These are phyloP conservation scores for Clitopilus passeckerianus DNA, from an alignment of 768 basidiomycete species.

Conservation along the genomic window DNA sequence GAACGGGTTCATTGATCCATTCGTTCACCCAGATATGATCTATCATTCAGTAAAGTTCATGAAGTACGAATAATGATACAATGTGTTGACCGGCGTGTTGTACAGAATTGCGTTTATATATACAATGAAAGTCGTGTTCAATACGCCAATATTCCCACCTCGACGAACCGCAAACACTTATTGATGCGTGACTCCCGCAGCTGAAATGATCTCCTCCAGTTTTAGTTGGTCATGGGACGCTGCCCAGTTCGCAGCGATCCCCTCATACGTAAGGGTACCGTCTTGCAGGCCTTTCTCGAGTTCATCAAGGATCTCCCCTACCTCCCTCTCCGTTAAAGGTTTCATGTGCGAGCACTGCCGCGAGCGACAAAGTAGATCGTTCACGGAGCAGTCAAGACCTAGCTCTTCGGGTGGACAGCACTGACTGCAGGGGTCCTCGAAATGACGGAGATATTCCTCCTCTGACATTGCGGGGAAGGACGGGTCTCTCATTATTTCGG, in stretches of 20 bases:
- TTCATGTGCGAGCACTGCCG: not conserved
- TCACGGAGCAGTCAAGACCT: not conserved
- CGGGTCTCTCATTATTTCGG: not conserved
- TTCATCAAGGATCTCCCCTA: not conserved
- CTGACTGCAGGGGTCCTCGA: not conserved
- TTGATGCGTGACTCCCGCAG: too few relatives aligned
- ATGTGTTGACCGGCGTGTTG: too few relatives aligned
- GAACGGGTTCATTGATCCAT: too few relatives aligned
- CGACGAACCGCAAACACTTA: too few relatives aligned
- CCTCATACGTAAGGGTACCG: not conserved
- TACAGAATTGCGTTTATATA: too few relatives aligned
- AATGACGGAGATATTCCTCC: not conserved
- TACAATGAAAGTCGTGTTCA: too few relatives aligned
- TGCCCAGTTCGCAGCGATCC: not conserved
- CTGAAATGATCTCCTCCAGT: too few relatives aligned
- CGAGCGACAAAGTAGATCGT: not conserved
- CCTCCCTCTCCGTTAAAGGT: not conserved
- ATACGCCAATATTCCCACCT: too few relatives aligned
- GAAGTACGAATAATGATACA: too few relatives aligned
- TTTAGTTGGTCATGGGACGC: too few relatives aligned
- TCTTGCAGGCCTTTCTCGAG: not conserved
- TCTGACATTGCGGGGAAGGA: not conserved
- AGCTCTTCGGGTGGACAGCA: not conserved
- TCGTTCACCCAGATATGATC: too few relatives aligned
- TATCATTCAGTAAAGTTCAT: too few relatives aligned